phyloP scores from a whole-genome alignment of 805 yeast species.

The Teunomyces barrocoloradensis region DNA sequence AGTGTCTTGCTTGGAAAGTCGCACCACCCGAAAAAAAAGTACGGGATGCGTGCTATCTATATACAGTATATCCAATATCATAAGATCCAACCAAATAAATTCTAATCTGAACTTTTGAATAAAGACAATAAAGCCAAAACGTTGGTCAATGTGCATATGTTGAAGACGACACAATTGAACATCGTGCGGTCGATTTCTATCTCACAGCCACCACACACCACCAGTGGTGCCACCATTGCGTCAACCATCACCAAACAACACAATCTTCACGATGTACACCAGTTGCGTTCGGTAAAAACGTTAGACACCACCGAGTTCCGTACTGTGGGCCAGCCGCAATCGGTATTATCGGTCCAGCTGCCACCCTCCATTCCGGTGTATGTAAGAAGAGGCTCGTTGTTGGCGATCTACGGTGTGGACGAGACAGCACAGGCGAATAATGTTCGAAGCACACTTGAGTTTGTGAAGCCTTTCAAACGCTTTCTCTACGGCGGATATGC shows the following conservation, averaged over 20 bases:
- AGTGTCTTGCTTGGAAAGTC: too few species aligned
- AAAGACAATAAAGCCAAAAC: background rate
- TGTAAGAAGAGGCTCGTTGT: conserved; percentile 47
- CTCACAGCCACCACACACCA: background rate
- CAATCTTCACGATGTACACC: conserved; percentile 12
- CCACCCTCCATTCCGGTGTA: conserved; percentile 60
- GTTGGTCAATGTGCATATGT: background rate
- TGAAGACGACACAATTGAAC: background rate
- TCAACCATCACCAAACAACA: conserved; percentile 7
- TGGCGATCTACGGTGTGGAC: conserved; percentile 43
- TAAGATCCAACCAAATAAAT: background rate
- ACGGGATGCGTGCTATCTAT: too few species aligned
- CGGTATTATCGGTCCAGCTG: conserved; percentile 47
- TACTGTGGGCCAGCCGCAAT: conserved; percentile 48
- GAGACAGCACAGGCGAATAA: conserved; percentile 14
- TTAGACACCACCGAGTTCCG: conserved; percentile 31
- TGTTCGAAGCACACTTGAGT: conserved; percentile 25
- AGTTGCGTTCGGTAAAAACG: conserved; percentile 14
- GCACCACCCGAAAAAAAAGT: too few species aligned
- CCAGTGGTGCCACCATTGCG: conserved; percentile 1
- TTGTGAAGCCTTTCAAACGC: conserved; percentile 40
- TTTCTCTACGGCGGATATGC: conserved; percentile 44
- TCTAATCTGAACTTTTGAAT: background rate
- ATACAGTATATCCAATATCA: background rate
- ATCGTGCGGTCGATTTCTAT: background rate